phyloP scores from a whole-genome alignment of 2,329 filamentous ascomycete species.

The Aspergillus fructus region DNA sequence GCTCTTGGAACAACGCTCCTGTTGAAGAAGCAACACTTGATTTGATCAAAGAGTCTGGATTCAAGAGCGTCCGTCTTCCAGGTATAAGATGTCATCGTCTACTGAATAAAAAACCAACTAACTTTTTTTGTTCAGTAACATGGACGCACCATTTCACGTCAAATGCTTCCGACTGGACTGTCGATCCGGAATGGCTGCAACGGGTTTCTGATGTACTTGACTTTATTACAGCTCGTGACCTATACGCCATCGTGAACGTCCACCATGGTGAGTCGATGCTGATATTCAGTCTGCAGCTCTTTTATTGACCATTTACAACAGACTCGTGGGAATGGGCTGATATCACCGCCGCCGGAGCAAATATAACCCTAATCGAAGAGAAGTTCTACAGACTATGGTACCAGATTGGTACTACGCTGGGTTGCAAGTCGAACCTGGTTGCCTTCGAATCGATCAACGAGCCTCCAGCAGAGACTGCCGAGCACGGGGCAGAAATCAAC shows the following conservation, averaged over 20 bases:
- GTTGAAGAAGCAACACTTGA: conserved; percentile 53
- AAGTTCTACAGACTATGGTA: conserved; percentile 58
- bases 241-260: conserved; percentile 58
- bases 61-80: conserved; percentile 59
- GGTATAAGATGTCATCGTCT: conserved; percentile 9
- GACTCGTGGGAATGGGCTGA: conserved; percentile 61
- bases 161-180: conserved; percentile 53
- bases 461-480: conserved; percentile 53
- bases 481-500: conserved; percentile 53
- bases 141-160: conserved; percentile 57
- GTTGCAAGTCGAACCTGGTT: conserved; percentile 54
- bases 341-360: conserved; percentile 46
- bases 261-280: conserved; percentile 49
- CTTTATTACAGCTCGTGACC: conserved; percentile 50
- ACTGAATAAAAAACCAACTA: not conserved
- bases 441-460: conserved; percentile 63
- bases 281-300: too few species aligned
- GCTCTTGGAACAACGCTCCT: conserved; percentile 58
- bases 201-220: conserved; percentile 60
- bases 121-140: conserved; percentile 44
- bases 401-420: conserved; percentile 56
- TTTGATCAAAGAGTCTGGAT: conserved; percentile 53
- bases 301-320: not conserved
- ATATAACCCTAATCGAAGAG: conserved; percentile 55
- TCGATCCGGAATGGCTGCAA: conserved; percentile 56